Conservation (phyloP, 2,329 filamentous ascomycete species). For the Talaromyces marneffei region DNA sequence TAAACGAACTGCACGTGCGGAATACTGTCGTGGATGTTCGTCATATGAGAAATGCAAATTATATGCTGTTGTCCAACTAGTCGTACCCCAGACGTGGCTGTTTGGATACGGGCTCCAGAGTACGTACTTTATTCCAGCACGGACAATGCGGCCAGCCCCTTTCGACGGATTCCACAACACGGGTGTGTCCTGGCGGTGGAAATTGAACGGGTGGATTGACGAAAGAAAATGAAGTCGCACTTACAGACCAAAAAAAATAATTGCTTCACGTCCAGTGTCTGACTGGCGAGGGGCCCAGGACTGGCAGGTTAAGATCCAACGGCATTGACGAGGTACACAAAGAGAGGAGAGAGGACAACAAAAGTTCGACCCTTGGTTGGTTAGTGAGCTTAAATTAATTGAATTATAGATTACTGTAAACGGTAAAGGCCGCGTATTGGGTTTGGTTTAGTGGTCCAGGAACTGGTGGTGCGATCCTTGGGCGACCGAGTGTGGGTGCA, state of each 20-base stretch:
- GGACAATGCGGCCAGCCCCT: conserved; percentile 4
- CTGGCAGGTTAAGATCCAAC: background rate
- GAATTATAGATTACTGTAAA: conserved; percentile 3
- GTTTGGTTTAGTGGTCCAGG: background rate
- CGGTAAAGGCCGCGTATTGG: background rate
- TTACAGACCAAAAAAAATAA: background rate
- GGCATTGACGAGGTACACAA: background rate
- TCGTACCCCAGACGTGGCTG: background rate
- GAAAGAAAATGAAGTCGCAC: background rate
- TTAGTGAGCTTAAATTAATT: background rate
- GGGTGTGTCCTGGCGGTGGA: background rate
- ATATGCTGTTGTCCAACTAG: background rate
- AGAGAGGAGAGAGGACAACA: background rate
- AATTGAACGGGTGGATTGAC: background rate
- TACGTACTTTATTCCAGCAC: conserved; percentile 1
- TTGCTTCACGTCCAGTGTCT: background rate
- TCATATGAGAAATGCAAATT: background rate
- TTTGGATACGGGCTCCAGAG: background rate
- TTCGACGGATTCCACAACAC: background rate
- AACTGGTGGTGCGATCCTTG: background rate
- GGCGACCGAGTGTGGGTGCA: background rate
- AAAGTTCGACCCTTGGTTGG: background rate
- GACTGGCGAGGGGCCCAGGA: background rate
- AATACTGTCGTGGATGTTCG: background rate
- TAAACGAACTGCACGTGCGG: background rate